These are phyloP conservation scores for Citeromyces hawaiiensis DNA, from an alignment of 1,139 yeast genomes.

Conservation along the genomic window DNA sequence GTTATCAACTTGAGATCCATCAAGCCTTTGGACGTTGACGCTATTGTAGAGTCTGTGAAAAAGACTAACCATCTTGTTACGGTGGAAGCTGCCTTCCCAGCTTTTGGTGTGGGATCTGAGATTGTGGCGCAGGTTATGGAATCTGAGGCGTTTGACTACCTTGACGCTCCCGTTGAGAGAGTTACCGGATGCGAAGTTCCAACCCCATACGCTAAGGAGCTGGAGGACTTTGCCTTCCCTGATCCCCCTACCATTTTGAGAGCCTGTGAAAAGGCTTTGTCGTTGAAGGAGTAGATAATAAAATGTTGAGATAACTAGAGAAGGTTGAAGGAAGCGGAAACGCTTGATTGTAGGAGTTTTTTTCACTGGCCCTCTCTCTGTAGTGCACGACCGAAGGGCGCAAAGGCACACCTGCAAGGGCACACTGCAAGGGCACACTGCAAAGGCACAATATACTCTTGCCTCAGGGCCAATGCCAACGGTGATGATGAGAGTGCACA, in stretches of 20 bases:
- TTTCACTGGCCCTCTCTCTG: no score
- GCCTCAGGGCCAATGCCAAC: no score
- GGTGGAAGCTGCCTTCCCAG: slow-evolving; percentile 97
- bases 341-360: no score
- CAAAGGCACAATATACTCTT: no score
- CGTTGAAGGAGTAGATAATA: slow-evolving; percentile 29
- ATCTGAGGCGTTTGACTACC: slow-evolving; percentile 94
- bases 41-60: slow-evolving; percentile 80
- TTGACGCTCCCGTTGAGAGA: slow-evolving; percentile 98
- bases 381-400: no score
- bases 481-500: no score
- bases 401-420: no score
- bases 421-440: no score
- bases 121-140: slow-evolving; percentile 97
- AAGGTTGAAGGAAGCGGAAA: no score
- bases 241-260: slow-evolving; percentile 82
- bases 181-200: slow-evolving; percentile 99
- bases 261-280: slow-evolving; percentile 84
- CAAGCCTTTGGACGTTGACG: slow-evolving; percentile 87
- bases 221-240: slow-evolving; percentile 99
- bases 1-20: slow-evolving; percentile 93
- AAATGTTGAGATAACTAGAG: not conserved
- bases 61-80: slow-evolving; percentile 95
- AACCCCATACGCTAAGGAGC: slow-evolving; percentile 93
- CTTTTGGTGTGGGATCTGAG: slow-evolving; percentile 97